Percentiles rank a stretch among this genome's conserved stretches.
Evolutionary conservation across 2,329 filamentous ascomycete species (phyloP).

Genomic region (Lachnellula subtilissima): DNA sequence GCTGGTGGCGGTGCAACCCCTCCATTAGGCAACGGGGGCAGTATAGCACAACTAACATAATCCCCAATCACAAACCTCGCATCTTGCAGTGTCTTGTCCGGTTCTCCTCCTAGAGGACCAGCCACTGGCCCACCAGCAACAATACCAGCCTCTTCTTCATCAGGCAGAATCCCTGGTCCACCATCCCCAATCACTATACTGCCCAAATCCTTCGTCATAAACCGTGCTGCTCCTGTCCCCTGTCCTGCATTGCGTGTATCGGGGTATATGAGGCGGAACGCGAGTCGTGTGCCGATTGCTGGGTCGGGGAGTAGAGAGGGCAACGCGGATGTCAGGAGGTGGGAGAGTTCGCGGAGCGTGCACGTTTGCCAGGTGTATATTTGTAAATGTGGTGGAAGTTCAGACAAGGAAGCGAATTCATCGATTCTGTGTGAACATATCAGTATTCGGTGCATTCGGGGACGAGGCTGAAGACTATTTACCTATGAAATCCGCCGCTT

Average conservation of each 20-base stretch:
- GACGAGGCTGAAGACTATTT: constrained; percentile 17
- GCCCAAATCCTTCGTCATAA: constrained; percentile 75
- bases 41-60: constrained; percentile 76
- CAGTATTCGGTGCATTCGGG: background rate
- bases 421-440: constrained; percentile 49
- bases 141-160: constrained; percentile 34
- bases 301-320: constrained; percentile 67
- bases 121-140: constrained; percentile 28
- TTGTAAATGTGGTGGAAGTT: constrained; percentile 63
- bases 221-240: constrained; percentile 49
- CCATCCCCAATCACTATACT: constrained; percentile 70
- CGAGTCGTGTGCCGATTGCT: constrained; percentile 75
- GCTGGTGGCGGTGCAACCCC: constrained; percentile 61
- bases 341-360: constrained; percentile 74
- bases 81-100: constrained; percentile 69
- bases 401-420: constrained; percentile 55
- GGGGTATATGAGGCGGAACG: constrained; percentile 80
- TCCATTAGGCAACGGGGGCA: constrained; percentile 71
- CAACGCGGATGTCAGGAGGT: constrained; percentile 66
- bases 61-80: constrained; percentile 84
- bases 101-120: constrained; percentile 49
- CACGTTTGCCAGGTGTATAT: constrained; percentile 85
- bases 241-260: constrained; percentile 43
- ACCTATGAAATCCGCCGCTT: constrained; percentile 67
- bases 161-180: constrained; percentile 38